Conservation (phyloP, 2,329 filamentous ascomycete species). For the Bertia moriformis region DNA sequence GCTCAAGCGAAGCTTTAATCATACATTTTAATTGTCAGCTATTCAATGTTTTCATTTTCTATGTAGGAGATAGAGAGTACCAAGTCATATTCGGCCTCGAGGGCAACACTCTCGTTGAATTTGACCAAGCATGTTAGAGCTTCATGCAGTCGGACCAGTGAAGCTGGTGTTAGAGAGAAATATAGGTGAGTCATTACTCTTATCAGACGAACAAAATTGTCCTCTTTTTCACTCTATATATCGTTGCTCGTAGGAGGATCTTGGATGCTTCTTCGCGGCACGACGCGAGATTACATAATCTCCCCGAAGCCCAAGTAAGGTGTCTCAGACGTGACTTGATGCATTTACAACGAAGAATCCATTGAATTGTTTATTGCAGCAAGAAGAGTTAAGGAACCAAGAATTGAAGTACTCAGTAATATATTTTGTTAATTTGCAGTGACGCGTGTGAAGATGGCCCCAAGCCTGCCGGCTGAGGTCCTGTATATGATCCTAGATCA, state of each 20-base stretch:
- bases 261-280: not conserved
- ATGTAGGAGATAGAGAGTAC: constrained; percentile 19
- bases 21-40: too few species aligned
- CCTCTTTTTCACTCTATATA: not conserved
- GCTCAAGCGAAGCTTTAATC: constrained; percentile 39
- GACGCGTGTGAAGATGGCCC: not conserved
- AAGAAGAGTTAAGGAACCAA: too few species aligned
- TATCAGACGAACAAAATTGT: not conserved
- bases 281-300: not conserved
- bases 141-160: constrained; percentile 40
- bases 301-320: not conserved
- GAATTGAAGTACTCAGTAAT: too few species aligned
- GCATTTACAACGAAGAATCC: too few species aligned
- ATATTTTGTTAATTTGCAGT: too few species aligned
- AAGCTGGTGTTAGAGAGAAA: constrained; percentile 37
- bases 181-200: not conserved
- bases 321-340: too few species aligned
- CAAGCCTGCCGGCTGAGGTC: not conserved
- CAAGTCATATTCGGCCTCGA: constrained; percentile 43
- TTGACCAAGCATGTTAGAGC: constrained; percentile 43
- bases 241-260: not conserved
- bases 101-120: constrained; percentile 46
- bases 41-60: too few species aligned
- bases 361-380: too few species aligned
- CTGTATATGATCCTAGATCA: not conserved